Percentiles rank a stretch among this genome's conserved stretches.
Conservation (phyloP, 768 basidiomycete species). For the Pleurotus giganteus region DNA sequence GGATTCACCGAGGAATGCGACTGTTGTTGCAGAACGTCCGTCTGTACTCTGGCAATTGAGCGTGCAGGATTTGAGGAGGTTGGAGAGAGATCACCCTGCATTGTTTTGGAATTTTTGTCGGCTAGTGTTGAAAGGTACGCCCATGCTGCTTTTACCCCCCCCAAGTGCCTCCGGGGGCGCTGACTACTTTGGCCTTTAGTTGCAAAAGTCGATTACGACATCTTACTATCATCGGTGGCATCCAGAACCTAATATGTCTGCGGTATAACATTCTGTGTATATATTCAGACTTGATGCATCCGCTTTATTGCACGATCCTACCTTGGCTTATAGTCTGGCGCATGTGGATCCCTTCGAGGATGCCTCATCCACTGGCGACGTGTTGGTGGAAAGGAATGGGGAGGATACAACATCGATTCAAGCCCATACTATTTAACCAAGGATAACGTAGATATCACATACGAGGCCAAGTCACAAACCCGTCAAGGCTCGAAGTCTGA, state of each 20-base stretch:
- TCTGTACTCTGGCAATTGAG: conserved; percentile 83
- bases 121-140: conserved; percentile 73
- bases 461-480: neutral
- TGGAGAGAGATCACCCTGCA: conserved; percentile 70
- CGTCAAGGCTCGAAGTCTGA: too few relatives aligned
- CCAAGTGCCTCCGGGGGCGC: neutral
- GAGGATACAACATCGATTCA: too few relatives aligned
- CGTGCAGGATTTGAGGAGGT: conserved; percentile 46
- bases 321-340: too few relatives aligned
- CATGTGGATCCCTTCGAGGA: too few relatives aligned
- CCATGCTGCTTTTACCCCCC: conserved; percentile 7
- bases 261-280: neutral
- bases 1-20: conserved; percentile 78
- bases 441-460: too few relatives aligned
- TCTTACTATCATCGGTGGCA: conserved; percentile 55
- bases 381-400: too few relatives aligned
- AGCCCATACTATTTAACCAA: too few relatives aligned
- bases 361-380: too few relatives aligned
- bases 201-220: conserved; percentile 64
- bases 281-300: neutral
- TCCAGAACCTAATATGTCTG: conserved; percentile 15
- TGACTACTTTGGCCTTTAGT: conserved; percentile 28
- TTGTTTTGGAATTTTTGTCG: conserved; percentile 64
- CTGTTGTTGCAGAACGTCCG: conserved; percentile 76
- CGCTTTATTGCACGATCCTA: too few relatives aligned